These are phyloP conservation scores for Elymus sibiricus DNA, from an alignment of 176 grass and related monocot genomes.

Conservation along the genomic window DNA sequence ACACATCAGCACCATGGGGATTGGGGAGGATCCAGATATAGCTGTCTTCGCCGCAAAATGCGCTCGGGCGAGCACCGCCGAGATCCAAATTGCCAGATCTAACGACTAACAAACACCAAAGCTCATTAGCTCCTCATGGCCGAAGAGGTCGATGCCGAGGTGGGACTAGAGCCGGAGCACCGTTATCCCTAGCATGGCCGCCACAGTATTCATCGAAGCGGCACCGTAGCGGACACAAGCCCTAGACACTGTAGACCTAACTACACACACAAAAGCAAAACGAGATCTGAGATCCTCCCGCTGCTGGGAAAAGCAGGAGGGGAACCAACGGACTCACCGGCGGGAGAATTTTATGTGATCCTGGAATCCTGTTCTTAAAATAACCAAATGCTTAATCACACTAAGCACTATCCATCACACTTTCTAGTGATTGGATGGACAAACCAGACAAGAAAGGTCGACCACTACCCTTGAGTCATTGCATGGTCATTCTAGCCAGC, in stretches of 20 bases:
- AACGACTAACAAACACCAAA: too few relatives aligned
- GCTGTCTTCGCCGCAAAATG: too few relatives aligned
- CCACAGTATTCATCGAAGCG: too few relatives aligned
- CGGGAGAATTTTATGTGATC: background rate
- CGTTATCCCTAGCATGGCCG: too few relatives aligned
- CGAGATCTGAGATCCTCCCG: background rate
- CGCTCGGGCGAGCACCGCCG: too few relatives aligned
- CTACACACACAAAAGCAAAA: background rate
- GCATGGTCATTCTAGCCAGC: background rate
- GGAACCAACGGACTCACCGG: background rate
- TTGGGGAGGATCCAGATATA: too few relatives aligned
- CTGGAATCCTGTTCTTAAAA: background rate
- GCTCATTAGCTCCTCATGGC: too few relatives aligned
- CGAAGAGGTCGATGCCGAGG: too few relatives aligned
- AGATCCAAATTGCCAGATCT: too few relatives aligned
- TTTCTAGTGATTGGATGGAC: background rate
- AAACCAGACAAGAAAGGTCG: background rate
- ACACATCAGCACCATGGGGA: too few relatives aligned
- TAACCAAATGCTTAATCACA: background rate
- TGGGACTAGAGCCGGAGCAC: too few relatives aligned
- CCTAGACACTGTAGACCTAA: background rate
- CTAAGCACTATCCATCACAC: background rate
- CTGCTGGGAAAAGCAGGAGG: background rate
- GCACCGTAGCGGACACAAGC: too few relatives aligned
- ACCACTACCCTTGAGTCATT: background rate